These are phyloP conservation scores for Ilyonectria mors-panacis DNA, from an alignment of 2,329 filamentous ascomycete species.

Conservation along the genomic window DNA sequence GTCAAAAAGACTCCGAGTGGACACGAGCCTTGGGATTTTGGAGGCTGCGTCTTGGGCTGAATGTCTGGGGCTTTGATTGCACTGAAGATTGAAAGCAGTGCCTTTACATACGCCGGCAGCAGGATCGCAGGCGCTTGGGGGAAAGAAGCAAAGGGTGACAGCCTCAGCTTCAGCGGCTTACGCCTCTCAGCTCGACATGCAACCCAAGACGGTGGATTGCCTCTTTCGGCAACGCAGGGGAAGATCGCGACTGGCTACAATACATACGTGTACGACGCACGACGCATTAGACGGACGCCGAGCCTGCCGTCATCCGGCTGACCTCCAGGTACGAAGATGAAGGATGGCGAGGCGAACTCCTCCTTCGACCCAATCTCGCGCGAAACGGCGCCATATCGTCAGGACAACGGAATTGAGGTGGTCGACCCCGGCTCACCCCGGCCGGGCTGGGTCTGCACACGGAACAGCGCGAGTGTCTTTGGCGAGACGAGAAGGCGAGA, in stretches of 20 bases:
- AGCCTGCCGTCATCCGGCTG: neutral
- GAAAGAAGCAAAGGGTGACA: neutral
- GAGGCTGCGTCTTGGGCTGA: neutral
- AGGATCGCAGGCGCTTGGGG: neutral
- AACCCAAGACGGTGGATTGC: neutral
- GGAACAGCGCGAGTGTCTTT: neutral
- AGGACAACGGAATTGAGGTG: conserved; percentile 43
- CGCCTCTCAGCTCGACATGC: conserved; percentile 2
- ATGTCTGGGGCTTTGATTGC: neutral
- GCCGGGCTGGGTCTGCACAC: conserved; percentile 13
- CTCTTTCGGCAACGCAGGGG: neutral
- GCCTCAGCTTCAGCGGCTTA: neutral
- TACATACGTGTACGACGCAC: conserved; percentile 2
- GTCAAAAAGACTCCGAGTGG: neutral
- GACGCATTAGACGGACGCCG: neutral
- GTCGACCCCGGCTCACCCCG: conserved; percentile 11
- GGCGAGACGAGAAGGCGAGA: neutral
- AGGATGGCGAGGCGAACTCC: conserved; percentile 20
- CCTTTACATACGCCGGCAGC: neutral
- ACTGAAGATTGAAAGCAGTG: neutral
- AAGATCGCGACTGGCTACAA: neutral
- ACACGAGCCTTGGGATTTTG: neutral
- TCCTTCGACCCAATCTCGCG: conserved; percentile 23
- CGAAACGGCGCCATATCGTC: conserved; percentile 47
- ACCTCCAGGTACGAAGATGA: neutral